A percentile compares a stretch with the other conserved stretches of the same genome.
These are phyloP conservation scores for Wickerhamiella brachini DNA, from an alignment of 805 yeast genomes.

Conservation along the genomic window DNA sequence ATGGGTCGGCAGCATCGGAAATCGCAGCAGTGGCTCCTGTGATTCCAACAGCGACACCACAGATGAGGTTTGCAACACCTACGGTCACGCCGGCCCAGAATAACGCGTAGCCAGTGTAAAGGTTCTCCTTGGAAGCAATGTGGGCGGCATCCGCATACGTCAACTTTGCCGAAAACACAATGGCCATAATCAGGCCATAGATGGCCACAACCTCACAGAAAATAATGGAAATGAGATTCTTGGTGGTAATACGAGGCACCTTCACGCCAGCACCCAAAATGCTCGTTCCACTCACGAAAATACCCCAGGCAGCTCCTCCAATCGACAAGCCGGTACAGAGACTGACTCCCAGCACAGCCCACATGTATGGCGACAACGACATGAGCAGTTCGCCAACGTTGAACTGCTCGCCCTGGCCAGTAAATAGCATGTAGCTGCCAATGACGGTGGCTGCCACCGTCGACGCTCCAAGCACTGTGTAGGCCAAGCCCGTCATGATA, in stretches of 20 bases:
- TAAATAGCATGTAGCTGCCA: slow-evolving; percentile 40
- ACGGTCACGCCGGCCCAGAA: slow-evolving; percentile 99
- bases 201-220: slow-evolving; percentile 99
- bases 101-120: slow-evolving; percentile 87
- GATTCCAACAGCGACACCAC: slow-evolving; percentile 94
- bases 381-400: slow-evolving; percentile 80
- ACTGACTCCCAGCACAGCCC: slow-evolving; percentile 88
- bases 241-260: slow-evolving; percentile 94
- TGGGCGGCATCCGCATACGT: slow-evolving; percentile 46
- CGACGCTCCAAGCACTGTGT: slow-evolving; percentile 5
- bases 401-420: slow-evolving; percentile 84
- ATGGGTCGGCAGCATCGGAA: slow-evolving; percentile 93
- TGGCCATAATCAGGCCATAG: slow-evolving; percentile 93
- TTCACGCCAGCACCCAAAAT: slow-evolving; percentile 96
- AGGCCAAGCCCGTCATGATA: neutral
- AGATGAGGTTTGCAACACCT: slow-evolving; percentile 80
- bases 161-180: slow-evolving; percentile 87
- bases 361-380: slow-evolving; percentile 85
- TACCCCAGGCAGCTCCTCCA: slow-evolving; percentile 99
- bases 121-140: slow-evolving; percentile 63
- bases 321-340: slow-evolving; percentile 88
- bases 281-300: slow-evolving; percentile 87
- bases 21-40: slow-evolving; percentile 99
- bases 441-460: slow-evolving; percentile 10
- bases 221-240: slow-evolving; percentile 89